Conservation (phyloP, 2,329 filamentous ascomycete species). For the Paecilomyces sp. region DNA sequence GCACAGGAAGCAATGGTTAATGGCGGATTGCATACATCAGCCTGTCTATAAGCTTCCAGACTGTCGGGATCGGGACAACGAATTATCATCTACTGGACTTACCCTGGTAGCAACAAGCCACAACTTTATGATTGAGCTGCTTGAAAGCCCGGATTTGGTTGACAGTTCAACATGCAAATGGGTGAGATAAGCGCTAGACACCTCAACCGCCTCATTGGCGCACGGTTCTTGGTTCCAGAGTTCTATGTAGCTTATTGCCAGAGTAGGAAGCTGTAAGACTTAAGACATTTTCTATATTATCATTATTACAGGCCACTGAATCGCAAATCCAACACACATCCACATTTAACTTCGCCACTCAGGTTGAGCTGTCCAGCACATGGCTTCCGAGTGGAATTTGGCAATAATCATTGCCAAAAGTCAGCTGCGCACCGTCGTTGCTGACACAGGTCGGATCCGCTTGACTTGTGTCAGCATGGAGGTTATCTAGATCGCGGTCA, state of each 20-base stretch:
- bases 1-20: background rate
- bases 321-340: background rate
- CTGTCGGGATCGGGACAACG: background rate
- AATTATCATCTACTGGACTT: background rate
- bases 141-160: background rate
- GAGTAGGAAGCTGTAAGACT: background rate
- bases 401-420: background rate
- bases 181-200: background rate
- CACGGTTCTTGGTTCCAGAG: background rate
- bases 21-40: background rate
- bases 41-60: background rate
- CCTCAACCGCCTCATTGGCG: background rate
- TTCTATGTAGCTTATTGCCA: background rate
- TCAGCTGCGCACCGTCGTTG: background rate
- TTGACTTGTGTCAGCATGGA: too few relatives aligned
- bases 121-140: background rate
- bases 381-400: too few relatives aligned
- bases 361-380: too few relatives aligned
- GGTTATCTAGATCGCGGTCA: background rate
- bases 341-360: background rate
- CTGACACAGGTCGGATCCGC: background rate
- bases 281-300: background rate
- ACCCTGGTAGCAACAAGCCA: background rate
- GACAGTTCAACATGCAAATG: background rate
- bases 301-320: background rate